Evolutionary conservation across 352 stramenopile species (phyloP).

Genomic region (Pythium utonaiense): DNA sequence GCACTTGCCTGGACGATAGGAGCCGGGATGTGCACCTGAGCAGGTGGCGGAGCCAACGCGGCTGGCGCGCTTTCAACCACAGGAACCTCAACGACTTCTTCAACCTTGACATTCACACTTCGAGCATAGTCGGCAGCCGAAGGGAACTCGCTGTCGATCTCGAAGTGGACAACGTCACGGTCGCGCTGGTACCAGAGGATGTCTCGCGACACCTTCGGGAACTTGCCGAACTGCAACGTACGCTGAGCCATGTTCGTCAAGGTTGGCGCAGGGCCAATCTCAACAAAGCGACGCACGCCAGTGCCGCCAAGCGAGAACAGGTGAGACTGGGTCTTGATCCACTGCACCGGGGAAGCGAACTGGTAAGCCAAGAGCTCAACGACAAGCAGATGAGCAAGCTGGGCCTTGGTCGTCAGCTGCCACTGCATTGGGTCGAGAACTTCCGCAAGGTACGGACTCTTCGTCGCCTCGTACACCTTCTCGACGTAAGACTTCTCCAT

Average conservation of each 20-base stretch:
- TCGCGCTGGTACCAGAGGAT: slow-evolving; percentile 86
- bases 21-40: slow-evolving; percentile 23
- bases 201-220: slow-evolving; percentile 47
- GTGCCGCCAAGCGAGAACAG: slow-evolving; percentile 57
- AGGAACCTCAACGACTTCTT: slow-evolving; percentile 14
- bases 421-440: slow-evolving; percentile 70
- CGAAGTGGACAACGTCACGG: slow-evolving; percentile 75
- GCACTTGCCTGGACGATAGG: slow-evolving; percentile 24
- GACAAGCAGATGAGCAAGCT: slow-evolving; percentile 71
- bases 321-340: slow-evolving; percentile 84
- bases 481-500: slow-evolving; percentile 75
- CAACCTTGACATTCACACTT: slow-evolving; percentile 19
- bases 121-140: slow-evolving; percentile 66
- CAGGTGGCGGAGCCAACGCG: slow-evolving; percentile 26
- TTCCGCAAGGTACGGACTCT: slow-evolving; percentile 65
- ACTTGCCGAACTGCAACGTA: slow-evolving; percentile 69
- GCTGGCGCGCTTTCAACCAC: slow-evolving; percentile 14
- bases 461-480: slow-evolving; percentile 64
- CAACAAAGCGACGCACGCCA: slow-evolving; percentile 67
- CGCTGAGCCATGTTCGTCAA: slow-evolving; percentile 83
- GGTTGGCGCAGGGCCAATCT: slow-evolving; percentile 80
- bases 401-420: slow-evolving; percentile 57
- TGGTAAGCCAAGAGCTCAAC: slow-evolving; percentile 88
- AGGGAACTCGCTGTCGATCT: slow-evolving; percentile 56
- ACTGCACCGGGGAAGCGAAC: slow-evolving; percentile 87